phyloP scores from a whole-genome alignment of 495 filamentous ascomycete genomes.

The Aspergillus conjunctus region DNA sequence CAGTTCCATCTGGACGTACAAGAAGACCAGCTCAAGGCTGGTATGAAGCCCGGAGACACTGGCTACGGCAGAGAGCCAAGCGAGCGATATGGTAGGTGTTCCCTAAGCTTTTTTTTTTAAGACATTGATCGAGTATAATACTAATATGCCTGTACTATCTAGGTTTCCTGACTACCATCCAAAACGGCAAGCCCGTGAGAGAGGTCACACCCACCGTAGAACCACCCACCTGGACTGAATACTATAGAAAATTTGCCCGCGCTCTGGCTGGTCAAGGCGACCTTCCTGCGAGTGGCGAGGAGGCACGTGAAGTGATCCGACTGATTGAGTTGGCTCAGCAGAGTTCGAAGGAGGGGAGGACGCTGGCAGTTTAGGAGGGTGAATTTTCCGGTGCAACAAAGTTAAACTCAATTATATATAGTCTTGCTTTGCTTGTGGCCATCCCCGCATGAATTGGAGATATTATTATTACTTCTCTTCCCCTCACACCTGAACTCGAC shows the following conservation, averaged over 20 bases:
- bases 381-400: background rate
- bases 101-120: background rate
- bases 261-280: slow-evolving; percentile 64
- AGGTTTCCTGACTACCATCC: slow-evolving; percentile 48
- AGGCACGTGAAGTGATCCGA: slow-evolving; percentile 71
- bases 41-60: slow-evolving; percentile 62
- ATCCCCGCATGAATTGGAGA: too few relatives aligned
- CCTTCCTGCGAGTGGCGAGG: slow-evolving; percentile 69
- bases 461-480: too few relatives aligned
- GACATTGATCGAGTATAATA: background rate
- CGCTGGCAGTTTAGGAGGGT: slow-evolving; percentile 52
- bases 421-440: too few relatives aligned
- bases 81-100: slow-evolving; percentile 47
- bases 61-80: slow-evolving; percentile 68
- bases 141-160: slow-evolving; percentile 7
- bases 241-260: slow-evolving; percentile 70
- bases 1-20: slow-evolving; percentile 73
- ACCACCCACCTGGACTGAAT: slow-evolving; percentile 70
- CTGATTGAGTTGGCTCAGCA: slow-evolving; percentile 73
- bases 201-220: slow-evolving; percentile 60
- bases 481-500: too few relatives aligned
- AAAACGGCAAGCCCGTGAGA: slow-evolving; percentile 43
- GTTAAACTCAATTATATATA: too few relatives aligned
- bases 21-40: slow-evolving; percentile 77
- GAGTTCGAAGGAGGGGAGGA: slow-evolving; percentile 66